Conservation (phyloP, 257 asterid genomes). For the Ophiorrhiza pumila region DNA sequence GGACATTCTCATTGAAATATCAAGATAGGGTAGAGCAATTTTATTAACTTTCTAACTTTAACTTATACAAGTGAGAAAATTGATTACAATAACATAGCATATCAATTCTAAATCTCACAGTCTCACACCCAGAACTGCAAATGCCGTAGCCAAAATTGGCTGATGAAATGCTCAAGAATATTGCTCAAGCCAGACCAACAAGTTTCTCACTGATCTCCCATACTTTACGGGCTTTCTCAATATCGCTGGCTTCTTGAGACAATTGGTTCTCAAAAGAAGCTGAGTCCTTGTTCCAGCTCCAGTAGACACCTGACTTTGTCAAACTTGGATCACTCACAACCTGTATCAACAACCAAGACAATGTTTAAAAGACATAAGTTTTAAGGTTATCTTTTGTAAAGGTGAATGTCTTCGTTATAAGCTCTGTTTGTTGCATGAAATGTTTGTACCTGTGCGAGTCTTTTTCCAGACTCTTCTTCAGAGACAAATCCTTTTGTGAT, state of each 20-base stretch:
- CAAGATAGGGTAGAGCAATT: slow-evolving; percentile 10
- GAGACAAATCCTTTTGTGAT: slow-evolving; percentile 89
- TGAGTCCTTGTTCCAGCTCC: slow-evolving; percentile 98
- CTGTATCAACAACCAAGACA: slow-evolving; percentile 27
- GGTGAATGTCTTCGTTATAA: background rate
- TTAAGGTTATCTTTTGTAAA: background rate
- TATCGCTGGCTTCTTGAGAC: slow-evolving; percentile 84
- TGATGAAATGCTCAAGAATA: background rate
- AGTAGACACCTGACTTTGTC: slow-evolving; percentile 93
- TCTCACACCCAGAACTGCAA: background rate
- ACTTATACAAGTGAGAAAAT: slow-evolving; percentile 10
- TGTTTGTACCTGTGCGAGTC: slow-evolving; percentile 71
- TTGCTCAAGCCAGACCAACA: slow-evolving; percentile 56
- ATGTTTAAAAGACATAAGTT: background rate
- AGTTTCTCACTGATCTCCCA: slow-evolving; percentile 93
- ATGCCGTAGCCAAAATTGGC: slow-evolving; percentile 2
- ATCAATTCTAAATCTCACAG: slow-evolving; percentile 6
- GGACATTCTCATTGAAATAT: background rate
- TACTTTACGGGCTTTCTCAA: slow-evolving; percentile 69
- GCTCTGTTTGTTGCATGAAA: background rate
- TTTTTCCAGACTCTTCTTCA: slow-evolving; percentile 82
- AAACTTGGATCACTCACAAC: slow-evolving; percentile 92
- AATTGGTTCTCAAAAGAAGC: slow-evolving; percentile 87
- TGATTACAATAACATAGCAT: background rate
- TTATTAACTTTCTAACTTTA: slow-evolving; percentile 11